Base-by-base conservation (phyloP, 768 basidiomycete species). In the Psilocybe cyanescens region DNA sequence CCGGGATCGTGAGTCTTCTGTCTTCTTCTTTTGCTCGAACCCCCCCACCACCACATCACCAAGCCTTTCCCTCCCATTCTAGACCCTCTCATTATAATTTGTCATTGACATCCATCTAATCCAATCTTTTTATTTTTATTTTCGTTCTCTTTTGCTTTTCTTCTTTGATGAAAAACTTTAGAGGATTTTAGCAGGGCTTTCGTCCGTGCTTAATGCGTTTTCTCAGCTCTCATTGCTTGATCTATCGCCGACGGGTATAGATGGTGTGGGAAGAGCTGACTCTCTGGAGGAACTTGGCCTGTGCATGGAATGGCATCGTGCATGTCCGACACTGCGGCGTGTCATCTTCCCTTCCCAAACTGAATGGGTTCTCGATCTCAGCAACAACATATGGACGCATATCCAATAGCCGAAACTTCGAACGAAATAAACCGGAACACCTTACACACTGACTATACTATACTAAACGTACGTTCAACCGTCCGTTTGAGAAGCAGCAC, bases 131-230 rank as follows among this genome's bases (percentile, higher is more conserved):
- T 39, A 14, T 14, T 39, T 44, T 44, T 16, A 12, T 12, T 44
- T 44, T 44, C n/a, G 8, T n/a, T n/a, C 41, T 44, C 41, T 44
- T 24, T 24, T 24, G 24, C 24, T 24, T 24, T 7, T 35, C 33
- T 35, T 35, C 33, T 35, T 35, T 35, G 33, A 35, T 35, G 33
- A 35, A 35, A 7, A 7, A 7, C 33, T 24, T 35, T 70, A 88
- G 88, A 78, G 83, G 62, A 74, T 89, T 46, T 72, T 88, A 49
- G 80, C 84, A 17, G 86, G 83, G 30, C 79, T 89, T 39, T 83
- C 86, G n/a, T 76, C 84, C 55, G 85, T 86, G 12, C 73, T 87
- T 58, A 76, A 74, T 55, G 78, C 79, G 3, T 86, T 88, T 69
- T 73, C 70, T 28, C 75, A 76, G 14, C 75, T 88, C 59, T 72